phyloP scores from a whole-genome alignment of 495 filamentous ascomycete species.

The Aspergillus ostianus region DNA sequence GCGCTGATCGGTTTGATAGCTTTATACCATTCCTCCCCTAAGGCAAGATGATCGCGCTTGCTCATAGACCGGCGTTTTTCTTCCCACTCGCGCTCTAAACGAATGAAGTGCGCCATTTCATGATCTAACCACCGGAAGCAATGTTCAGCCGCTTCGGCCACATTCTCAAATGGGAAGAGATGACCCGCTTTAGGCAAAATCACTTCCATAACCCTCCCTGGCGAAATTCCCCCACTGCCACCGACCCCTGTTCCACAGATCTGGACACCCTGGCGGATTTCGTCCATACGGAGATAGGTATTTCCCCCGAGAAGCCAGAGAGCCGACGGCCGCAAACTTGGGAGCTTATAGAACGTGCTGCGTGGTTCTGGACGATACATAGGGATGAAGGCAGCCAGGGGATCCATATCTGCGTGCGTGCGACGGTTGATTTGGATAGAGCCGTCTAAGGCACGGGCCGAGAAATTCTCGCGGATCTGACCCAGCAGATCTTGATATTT shows the following conservation, averaged over 20 bases:
- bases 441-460: background rate
- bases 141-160: background rate
- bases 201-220: slow-evolving; percentile 8
- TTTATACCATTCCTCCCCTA: slow-evolving; percentile 3
- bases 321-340: slow-evolving; percentile 1
- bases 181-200: slow-evolving; percentile 2
- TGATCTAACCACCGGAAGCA: slow-evolving; percentile 4
- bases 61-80: background rate
- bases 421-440: background rate
- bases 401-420: slow-evolving; percentile 5
- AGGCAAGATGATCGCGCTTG: slow-evolving; percentile 3
- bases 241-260: slow-evolving; percentile 5
- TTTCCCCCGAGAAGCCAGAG: slow-evolving; percentile 5
- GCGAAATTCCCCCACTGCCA: slow-evolving; percentile 6
- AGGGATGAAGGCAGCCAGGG: background rate
- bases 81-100: background rate
- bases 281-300: background rate
- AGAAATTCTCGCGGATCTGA: slow-evolving; percentile 1
- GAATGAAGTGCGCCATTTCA: slow-evolving; percentile 1
- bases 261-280: background rate
- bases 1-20: background rate
- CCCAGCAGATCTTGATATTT: slow-evolving; percentile 8
- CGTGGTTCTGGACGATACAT: slow-evolving; percentile 4
- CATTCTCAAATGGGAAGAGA: slow-evolving; percentile 7
- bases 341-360: background rate